Conservation (phyloP, 768 basidiomycete genomes). For the Mycena crocata region DNA sequence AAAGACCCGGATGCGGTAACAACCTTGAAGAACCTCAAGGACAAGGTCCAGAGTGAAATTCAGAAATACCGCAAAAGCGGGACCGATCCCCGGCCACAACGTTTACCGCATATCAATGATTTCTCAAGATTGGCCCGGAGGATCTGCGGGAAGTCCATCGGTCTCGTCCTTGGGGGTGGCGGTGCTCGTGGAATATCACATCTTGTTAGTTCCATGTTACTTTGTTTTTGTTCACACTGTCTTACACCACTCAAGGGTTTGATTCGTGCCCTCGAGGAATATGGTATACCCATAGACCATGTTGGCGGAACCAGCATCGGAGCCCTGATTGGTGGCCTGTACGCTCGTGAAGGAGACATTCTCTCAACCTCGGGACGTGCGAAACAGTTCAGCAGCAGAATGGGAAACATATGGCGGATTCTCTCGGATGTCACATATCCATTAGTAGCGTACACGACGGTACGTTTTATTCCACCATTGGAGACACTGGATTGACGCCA, state of each 20-base stretch:
- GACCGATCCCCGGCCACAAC: constrained; percentile 73
- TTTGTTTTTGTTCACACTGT: constrained; percentile 1
- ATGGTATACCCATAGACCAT: constrained; percentile 93
- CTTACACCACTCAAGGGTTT: constrained; percentile 72
- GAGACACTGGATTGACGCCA: constrained; percentile 15
- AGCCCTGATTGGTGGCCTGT: constrained; percentile 91
- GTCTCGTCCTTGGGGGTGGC: constrained; percentile 96
- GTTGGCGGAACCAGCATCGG: constrained; percentile 94
- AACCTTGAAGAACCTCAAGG: constrained; percentile 92
- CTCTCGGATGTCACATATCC: constrained; percentile 95
- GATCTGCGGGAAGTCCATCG: constrained; percentile 93
- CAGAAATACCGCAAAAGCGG: constrained; percentile 84
- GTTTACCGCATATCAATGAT: constrained; percentile 87
- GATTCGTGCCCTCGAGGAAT: constrained; percentile 91
- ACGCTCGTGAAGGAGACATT: constrained; percentile 93
- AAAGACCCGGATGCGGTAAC: constrained; percentile 91
- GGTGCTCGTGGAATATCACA: constrained; percentile 83
- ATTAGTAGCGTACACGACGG: constrained; percentile 91
- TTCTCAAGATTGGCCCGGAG: constrained; percentile 92
- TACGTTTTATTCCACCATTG: constrained; percentile 38
- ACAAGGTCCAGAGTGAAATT: constrained; percentile 90
- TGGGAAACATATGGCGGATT: constrained; percentile 95
- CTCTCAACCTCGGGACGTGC: constrained; percentile 86
- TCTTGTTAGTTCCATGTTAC: constrained; percentile 43
- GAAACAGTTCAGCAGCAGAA: constrained; percentile 91